Conservation (phyloP, 2,329 filamentous ascomycete species). For the Diplodia intermedia region DNA sequence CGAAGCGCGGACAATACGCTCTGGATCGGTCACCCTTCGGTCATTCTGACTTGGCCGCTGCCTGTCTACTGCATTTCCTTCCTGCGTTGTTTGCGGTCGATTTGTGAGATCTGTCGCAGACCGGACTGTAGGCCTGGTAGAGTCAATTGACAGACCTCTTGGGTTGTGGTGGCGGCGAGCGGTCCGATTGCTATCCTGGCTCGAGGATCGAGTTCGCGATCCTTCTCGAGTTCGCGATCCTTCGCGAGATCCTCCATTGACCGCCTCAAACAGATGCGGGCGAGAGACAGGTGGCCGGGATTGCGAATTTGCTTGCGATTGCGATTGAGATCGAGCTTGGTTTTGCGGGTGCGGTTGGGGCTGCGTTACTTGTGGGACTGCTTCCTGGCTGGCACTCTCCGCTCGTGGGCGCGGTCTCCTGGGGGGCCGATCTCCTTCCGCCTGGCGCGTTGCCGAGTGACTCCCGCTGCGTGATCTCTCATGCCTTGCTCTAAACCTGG, state of each 20-base stretch:
- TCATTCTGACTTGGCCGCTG: conserved; percentile 50
- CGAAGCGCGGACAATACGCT: conserved; percentile 35
- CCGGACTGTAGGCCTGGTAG: conserved; percentile 58
- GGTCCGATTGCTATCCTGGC: conserved; percentile 54
- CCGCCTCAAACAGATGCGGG: conserved; percentile 55
- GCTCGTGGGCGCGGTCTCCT: conserved; percentile 46
- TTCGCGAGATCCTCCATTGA: conserved; percentile 43
- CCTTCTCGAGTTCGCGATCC: conserved; percentile 40
- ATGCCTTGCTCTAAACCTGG: conserved; percentile 43
- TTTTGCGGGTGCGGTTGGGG: conserved; percentile 23
- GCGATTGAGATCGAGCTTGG: conserved; percentile 1
- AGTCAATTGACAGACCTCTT: conserved; percentile 38
- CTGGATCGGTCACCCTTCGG: conserved; percentile 54
- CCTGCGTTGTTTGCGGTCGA: conserved; percentile 42
- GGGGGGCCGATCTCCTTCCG: conserved; percentile 42
- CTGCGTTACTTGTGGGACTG: conserved; percentile 17
- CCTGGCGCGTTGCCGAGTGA: conserved; percentile 19
- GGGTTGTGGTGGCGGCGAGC: conserved; percentile 44
- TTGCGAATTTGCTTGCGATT: conserved; percentile 8
- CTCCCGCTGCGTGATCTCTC: conserved; percentile 51
- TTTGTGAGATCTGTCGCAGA: conserved; percentile 70
- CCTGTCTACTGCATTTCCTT: conserved; percentile 35
- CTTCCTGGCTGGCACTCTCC: conserved; percentile 43
- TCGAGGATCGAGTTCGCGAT: conserved; percentile 53
- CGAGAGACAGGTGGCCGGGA: conserved; percentile 54